These are phyloP conservation scores for Podospora australis DNA, from an alignment of 495 filamentous ascomycete species.

Conservation along the genomic window DNA sequence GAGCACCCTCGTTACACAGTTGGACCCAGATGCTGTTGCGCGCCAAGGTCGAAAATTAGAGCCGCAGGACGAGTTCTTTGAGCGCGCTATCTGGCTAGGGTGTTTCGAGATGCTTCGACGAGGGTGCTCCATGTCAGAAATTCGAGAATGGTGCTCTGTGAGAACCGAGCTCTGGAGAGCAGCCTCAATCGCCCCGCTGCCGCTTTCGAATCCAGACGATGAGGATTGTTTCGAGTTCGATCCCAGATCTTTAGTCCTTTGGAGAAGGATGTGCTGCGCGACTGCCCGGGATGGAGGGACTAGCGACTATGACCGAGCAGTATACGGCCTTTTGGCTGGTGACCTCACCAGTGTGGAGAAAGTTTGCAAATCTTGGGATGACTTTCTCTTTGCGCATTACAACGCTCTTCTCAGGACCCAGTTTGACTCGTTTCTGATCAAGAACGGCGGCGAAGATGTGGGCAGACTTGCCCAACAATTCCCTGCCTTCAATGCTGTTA, in stretches of 20 bases:
- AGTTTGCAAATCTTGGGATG: conserved; percentile 78
- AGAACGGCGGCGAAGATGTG: conserved; percentile 37
- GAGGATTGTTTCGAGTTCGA: conserved; percentile 30
- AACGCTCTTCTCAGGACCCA: conserved; percentile 68
- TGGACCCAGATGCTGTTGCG: conserved; percentile 85
- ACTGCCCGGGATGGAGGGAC: conserved; percentile 61
- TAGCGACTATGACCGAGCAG: conserved; percentile 75
- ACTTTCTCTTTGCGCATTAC: conserved; percentile 84
- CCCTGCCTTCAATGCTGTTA: conserved; percentile 43
- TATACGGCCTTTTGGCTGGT: conserved; percentile 82
- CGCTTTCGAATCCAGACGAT: conserved; percentile 38
- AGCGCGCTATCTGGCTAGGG: conserved; percentile 78
- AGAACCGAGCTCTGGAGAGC: conserved; percentile 82
- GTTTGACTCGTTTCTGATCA: conserved; percentile 56
- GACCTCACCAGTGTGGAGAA: conserved; percentile 68
- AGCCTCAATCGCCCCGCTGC: conserved; percentile 53
- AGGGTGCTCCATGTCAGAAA: conserved; percentile 61
- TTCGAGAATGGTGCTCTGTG: conserved; percentile 74
- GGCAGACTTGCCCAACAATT: conserved; percentile 36
- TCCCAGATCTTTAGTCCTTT: conserved; percentile 54
- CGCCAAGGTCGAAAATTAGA: conserved; percentile 70
- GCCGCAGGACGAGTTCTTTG: conserved; percentile 74
- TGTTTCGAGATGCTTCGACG: conserved; percentile 85
- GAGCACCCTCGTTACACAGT: conserved; percentile 69
- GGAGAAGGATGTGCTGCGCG: conserved; percentile 76